Evolutionary conservation across 441 rosid genomes (phyloP).

Genomic region (Erodium texanum): DNA sequence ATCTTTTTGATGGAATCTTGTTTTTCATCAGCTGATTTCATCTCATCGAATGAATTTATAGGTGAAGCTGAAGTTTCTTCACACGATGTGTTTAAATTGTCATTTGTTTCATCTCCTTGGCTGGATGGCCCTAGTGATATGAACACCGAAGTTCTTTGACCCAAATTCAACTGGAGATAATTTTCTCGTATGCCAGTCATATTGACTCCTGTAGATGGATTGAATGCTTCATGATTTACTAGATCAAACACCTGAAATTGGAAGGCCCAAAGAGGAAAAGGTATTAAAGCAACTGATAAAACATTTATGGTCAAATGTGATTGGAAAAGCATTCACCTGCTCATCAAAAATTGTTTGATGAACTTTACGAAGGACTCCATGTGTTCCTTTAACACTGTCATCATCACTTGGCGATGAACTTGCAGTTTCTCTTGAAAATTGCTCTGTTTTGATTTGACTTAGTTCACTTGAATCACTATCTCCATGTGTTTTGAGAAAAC

Average conservation of each 20-base stretch:
- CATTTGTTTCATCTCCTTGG: constrained; percentile 32
- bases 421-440: constrained; percentile 27
- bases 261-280: constrained; percentile 20
- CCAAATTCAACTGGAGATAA: constrained; percentile 58
- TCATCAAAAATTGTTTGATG: constrained; percentile 79
- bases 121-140: constrained; percentile 51
- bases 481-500: constrained; percentile 51
- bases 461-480: constrained; percentile 26
- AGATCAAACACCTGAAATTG: constrained; percentile 68
- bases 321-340: constrained; percentile 39
- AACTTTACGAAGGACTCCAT: constrained; percentile 56
- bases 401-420: constrained; percentile 46
- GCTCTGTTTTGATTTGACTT: constrained; percentile 30
- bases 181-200: constrained; percentile 80
- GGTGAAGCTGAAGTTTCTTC: constrained; percentile 31
- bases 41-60: constrained; percentile 39
- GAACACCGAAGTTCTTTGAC: constrained; percentile 62
- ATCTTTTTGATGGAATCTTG: constrained; percentile 29
- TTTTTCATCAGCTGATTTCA: constrained; percentile 32
- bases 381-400: constrained; percentile 53
- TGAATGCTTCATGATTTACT: constrained; percentile 70
- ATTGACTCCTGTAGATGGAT: constrained; percentile 60
- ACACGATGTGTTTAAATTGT: constrained; percentile 21
- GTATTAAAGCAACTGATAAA: constrained; percentile 8
- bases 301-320: constrained; percentile 3